These are phyloP conservation scores for Ophioceras dolichostomum DNA, from an alignment of 2,329 filamentous ascomycete genomes.

Conservation along the genomic window DNA sequence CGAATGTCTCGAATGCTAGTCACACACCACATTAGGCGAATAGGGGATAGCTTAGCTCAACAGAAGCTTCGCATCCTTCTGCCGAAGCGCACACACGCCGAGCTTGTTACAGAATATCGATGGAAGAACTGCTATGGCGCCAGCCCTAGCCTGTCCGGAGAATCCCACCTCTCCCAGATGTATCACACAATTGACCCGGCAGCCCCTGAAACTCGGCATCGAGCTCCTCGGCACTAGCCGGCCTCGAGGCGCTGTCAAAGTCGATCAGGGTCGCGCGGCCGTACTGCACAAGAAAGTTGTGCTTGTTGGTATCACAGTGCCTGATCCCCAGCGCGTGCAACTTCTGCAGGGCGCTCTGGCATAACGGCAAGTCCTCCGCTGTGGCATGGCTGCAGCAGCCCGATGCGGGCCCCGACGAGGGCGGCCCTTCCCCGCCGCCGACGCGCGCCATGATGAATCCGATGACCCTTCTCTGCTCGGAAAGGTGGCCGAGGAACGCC, in stretches of 20 bases:
- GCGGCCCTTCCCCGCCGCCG: conserved; percentile 8
- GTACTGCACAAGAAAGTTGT: conserved; percentile 21
- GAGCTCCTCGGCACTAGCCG: conserved; percentile 1
- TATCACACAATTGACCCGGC: not conserved
- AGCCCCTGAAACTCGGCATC: conserved; percentile 1
- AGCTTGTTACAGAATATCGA: not conserved
- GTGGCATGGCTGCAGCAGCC: conserved; percentile 13
- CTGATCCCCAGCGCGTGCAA: conserved; percentile 21
- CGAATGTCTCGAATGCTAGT: too few species aligned
- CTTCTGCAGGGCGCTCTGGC: conserved; percentile 12
- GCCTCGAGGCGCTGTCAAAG: conserved; percentile 13
- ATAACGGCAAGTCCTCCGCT: conserved; percentile 15
- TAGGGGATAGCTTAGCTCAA: too few species aligned
- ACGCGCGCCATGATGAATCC: conserved; percentile 19
- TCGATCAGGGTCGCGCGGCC: conserved; percentile 15
- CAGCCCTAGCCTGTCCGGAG: not conserved
- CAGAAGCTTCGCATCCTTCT: not conserved
- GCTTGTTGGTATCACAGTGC: conserved; percentile 23
- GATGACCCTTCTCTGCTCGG: conserved; percentile 17
- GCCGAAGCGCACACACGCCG: not conserved
- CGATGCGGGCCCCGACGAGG: conserved; percentile 12
- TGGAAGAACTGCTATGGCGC: not conserved
- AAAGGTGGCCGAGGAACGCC: conserved; percentile 15
- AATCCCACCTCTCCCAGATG: not conserved
- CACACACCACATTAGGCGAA: too few species aligned